Evolutionary conservation across 805 yeast species (phyloP), one percentile per base, ranked within the genome.

Genomic region (Kuraishia molischiana): DNA sequence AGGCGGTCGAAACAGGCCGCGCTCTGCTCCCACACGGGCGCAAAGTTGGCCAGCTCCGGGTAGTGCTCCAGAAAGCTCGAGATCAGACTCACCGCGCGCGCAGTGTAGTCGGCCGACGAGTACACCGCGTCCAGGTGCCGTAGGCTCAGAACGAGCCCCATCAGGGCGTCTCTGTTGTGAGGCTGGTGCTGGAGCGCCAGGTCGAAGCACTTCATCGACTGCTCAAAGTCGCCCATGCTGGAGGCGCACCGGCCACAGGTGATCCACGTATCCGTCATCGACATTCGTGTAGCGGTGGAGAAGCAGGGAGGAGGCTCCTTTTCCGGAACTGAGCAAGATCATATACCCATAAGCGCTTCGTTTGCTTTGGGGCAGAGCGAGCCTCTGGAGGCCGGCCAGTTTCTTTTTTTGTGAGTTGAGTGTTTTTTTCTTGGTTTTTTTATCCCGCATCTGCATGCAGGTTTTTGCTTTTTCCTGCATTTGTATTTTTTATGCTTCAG

Each of bases 1-100:
- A 68, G 44, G 10, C 64, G 50, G 11, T 70, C 47, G 45, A 75
- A 74, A 38, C 77, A 67, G 41, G 71, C 74, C 1, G 75, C 66
- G 37, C 75, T 55, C 47, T 73, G 79, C 36, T 60, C 64, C 61
- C 72, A 68, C 4, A 75, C 45, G 4, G 47, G 43, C 0, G 67
- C 44, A 35, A 66, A 67, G 34, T 59, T 59, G 22, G 60, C 51
- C 18, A 74, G 49, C 1, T 54, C 53, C 3, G 69, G 67, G 40
- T 51, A 61, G 17, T 49, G 47, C 10, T 58, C 62, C 34, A 69
- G 53, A 3, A 69, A 53, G 20, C 59, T 49, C 37, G 59, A 63
- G 14, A 72, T 50, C 4, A 64, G 46, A 30, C 63, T 68, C 9
- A 69, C 61, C 4, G 72, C 57, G 4, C 52, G 52, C 32, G 56